These are phyloP conservation scores for Phanerochaete sordida DNA, from an alignment of 768 basidiomycete species.

Conservation along the genomic window DNA sequence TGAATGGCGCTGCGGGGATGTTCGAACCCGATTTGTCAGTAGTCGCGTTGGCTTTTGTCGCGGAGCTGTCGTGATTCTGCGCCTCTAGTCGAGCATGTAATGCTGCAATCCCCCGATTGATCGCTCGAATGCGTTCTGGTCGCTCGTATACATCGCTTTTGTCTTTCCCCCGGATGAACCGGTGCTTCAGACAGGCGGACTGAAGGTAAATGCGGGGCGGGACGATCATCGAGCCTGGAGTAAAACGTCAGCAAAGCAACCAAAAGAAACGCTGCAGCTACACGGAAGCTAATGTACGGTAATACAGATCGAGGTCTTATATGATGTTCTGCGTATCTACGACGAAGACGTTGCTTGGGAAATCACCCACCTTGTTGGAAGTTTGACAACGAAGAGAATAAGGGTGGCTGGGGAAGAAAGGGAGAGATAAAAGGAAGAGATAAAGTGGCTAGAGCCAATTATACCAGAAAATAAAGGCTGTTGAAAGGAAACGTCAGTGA, in stretches of 20 bases:
- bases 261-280: not conserved
- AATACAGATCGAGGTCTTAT: not conserved
- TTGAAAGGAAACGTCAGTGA: not conserved
- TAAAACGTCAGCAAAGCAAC: not conserved
- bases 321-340: not conserved
- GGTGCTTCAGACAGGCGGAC: constrained; percentile 68
- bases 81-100: constrained; percentile 72
- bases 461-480: not conserved
- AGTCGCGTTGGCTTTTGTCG: not conserved
- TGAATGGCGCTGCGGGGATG: constrained; percentile 26
- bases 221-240: not conserved
- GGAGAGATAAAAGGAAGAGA: not conserved
- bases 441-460: not conserved
- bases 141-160: constrained; percentile 78
- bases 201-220: constrained; percentile 44
- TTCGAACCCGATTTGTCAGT: not conserved
- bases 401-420: not conserved
- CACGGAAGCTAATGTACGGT: not conserved
- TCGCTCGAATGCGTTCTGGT: constrained; percentile 83
- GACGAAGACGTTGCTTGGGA: not conserved
- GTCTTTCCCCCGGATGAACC: constrained; percentile 74
- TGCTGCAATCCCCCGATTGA: constrained; percentile 76
- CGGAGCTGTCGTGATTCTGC: not conserved
- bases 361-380: not conserved
- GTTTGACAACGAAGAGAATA: not conserved